These are phyloP conservation scores for Pyrus pyrifolia DNA, from an alignment of 306 rosid genomes.

Conservation along the genomic window DNA sequence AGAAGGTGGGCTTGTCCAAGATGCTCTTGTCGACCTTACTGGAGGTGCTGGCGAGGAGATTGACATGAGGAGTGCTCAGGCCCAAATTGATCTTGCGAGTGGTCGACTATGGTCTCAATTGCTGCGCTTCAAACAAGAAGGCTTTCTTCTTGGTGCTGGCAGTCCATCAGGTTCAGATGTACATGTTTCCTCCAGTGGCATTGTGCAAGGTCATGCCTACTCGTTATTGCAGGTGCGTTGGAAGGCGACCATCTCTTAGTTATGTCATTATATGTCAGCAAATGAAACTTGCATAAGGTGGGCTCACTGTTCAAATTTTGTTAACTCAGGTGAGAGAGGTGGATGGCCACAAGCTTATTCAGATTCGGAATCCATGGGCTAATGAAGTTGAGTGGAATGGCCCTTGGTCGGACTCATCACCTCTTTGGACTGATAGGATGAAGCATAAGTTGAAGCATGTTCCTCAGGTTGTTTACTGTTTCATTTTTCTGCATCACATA, in stretches of 20 bases:
- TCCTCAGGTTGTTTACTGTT: constrained; percentile 54
- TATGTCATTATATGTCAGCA: background rate
- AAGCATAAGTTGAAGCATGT: constrained; percentile 92
- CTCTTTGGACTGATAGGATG: constrained; percentile 96
- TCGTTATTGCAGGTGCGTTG: constrained; percentile 76
- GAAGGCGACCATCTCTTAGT: background rate
- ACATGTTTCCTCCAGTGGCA: constrained; percentile 95
- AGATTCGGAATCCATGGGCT: constrained; percentile 99
- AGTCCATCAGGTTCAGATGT: constrained; percentile 99
- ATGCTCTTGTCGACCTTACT: constrained; percentile 98
- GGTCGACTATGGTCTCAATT: constrained; percentile 98
- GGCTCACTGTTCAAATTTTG: background rate
- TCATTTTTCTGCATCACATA: background rate
- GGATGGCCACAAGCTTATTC: constrained; percentile 98
- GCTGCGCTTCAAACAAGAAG: constrained; percentile 94
- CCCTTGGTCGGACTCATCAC: constrained; percentile 93
- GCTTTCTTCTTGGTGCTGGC: constrained; percentile 95
- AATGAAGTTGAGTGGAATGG: constrained; percentile 99
- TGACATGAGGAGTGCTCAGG: constrained; percentile 93
- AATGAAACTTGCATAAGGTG: background rate
- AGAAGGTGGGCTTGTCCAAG: constrained; percentile 99
- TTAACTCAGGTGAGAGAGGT: constrained; percentile 73
- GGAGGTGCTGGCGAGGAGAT: constrained; percentile 99
- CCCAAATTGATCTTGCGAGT: constrained; percentile 99
- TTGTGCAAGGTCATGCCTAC: constrained; percentile 99